A percentile compares a stretch with the other conserved stretches of the same genome.
phyloP scores from a whole-genome alignment of 169 alveolate genomes.

The Cryptosporidium ubiquitum region DNA sequence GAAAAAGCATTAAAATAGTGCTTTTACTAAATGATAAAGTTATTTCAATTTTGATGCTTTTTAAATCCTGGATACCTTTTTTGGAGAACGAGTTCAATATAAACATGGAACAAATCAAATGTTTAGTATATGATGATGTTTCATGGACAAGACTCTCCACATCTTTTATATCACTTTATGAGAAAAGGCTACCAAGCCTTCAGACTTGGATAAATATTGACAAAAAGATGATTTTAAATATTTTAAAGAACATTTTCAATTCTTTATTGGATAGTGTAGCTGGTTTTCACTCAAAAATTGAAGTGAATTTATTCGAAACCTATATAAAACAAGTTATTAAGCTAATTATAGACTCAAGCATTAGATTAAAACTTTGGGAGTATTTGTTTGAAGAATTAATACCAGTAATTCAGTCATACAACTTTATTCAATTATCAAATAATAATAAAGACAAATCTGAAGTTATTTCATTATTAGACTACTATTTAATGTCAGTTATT shows the following conservation, averaged over 20 bases:
- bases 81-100: slow-evolving; percentile 33
- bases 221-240: slow-evolving; percentile 10
- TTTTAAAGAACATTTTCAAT: slow-evolving; percentile 37
- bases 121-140: neutral
- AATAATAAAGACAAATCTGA: neutral
- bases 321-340: neutral
- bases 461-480: neutral
- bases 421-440: neutral
- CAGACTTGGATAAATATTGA: slow-evolving; percentile 50
- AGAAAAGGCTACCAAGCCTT: slow-evolving; percentile 39
- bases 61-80: slow-evolving; percentile 56
- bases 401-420: slow-evolving; percentile 16
- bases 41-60: slow-evolving; percentile 14
- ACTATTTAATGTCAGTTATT: neutral
- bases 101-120: slow-evolving; percentile 24
- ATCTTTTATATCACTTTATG: slow-evolving; percentile 39
- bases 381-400: slow-evolving; percentile 36
- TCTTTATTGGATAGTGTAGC: slow-evolving; percentile 20
- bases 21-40: slow-evolving; percentile 38
- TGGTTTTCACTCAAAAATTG: neutral
- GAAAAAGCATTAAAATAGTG: neutral
- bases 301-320: neutral
- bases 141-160: slow-evolving; percentile 22
- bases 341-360: slow-evolving; percentile 30
- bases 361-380: slow-evolving; percentile 32